Evolutionary conservation across 768 basidiomycete genomes (phyloP).

Genomic region (Clitopilus hobsonii): DNA sequence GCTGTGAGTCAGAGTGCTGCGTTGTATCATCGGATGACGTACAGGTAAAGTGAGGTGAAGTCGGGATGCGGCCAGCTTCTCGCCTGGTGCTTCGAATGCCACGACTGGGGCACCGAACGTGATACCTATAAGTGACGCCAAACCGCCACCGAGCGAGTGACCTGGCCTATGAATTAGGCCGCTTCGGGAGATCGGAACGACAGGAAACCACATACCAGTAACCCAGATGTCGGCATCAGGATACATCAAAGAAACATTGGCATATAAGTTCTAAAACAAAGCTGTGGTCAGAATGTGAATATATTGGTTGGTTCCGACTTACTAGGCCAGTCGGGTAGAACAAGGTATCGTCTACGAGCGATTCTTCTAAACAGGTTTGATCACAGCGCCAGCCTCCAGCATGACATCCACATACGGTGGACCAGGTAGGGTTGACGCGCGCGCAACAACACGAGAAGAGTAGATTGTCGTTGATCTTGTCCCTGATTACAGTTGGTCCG

Average conservation of each 20-base stretch:
- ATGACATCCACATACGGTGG: slow-evolving; percentile 86
- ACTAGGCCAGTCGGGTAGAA: slow-evolving; percentile 88
- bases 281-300: neutral
- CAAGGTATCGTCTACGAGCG: slow-evolving; percentile 75
- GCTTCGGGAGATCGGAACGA: neutral
- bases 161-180: slow-evolving; percentile 16
- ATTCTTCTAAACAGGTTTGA: slow-evolving; percentile 72
- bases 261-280: slow-evolving; percentile 75
- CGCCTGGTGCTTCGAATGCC: slow-evolving; percentile 82
- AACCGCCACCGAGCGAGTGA: slow-evolving; percentile 82
- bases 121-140: slow-evolving; percentile 78
- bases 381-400: slow-evolving; percentile 73
- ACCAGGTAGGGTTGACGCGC: slow-evolving; percentile 91
- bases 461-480: slow-evolving; percentile 94
- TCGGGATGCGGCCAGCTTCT: slow-evolving; percentile 64
- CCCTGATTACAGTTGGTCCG: slow-evolving; percentile 81
- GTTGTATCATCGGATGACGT: slow-evolving; percentile 15
- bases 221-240: slow-evolving; percentile 89
- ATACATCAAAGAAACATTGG: slow-evolving; percentile 88
- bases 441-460: slow-evolving; percentile 97
- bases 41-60: slow-evolving; percentile 88
- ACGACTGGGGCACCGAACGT: slow-evolving; percentile 95
- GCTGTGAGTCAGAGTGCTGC: neutral
- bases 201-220: slow-evolving; percentile 36
- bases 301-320: slow-evolving; percentile 21